A percentile compares a stretch with the other conserved stretches of the same genome.
These are phyloP conservation scores for Aspergillus intermedius DNA, from an alignment of 2,329 filamentous ascomycete genomes.

Conservation along the genomic window DNA sequence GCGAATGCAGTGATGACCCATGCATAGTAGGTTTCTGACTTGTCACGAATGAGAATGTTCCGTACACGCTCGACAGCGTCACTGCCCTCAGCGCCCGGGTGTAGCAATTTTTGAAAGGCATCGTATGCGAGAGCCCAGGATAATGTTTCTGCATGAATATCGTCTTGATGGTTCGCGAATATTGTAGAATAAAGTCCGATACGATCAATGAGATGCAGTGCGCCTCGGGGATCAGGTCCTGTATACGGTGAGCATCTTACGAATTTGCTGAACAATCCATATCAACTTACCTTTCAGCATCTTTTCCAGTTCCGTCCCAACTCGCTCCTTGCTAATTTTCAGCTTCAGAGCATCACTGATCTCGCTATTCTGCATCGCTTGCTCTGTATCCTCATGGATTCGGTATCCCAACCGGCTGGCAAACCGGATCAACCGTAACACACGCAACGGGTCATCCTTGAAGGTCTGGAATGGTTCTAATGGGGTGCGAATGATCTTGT, in stretches of 20 bases:
- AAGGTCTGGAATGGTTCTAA: constrained; percentile 87
- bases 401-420: constrained; percentile 74
- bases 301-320: constrained; percentile 83
- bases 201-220: constrained; percentile 34
- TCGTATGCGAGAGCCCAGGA: constrained; percentile 61
- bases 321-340: constrained; percentile 88
- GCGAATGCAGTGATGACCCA: constrained; percentile 71
- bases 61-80: constrained; percentile 28
- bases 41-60: constrained; percentile 52
- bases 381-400: constrained; percentile 64
- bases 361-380: constrained; percentile 68
- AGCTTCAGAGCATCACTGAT: constrained; percentile 71
- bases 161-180: constrained; percentile 39
- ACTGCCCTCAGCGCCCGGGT: constrained; percentile 28
- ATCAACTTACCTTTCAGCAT: constrained; percentile 63
- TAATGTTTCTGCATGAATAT: constrained; percentile 50
- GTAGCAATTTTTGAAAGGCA: constrained; percentile 50
- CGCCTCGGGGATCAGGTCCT: constrained; percentile 34
- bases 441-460: constrained; percentile 82
- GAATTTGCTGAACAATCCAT: neutral
- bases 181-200: constrained; percentile 35
- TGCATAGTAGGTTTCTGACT: constrained; percentile 62
- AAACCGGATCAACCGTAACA: constrained; percentile 82
- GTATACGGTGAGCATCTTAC: neutral
- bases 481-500: constrained; percentile 72